Conservation (phyloP, 805 yeast genomes). For the Suhomyces emberorum region DNA sequence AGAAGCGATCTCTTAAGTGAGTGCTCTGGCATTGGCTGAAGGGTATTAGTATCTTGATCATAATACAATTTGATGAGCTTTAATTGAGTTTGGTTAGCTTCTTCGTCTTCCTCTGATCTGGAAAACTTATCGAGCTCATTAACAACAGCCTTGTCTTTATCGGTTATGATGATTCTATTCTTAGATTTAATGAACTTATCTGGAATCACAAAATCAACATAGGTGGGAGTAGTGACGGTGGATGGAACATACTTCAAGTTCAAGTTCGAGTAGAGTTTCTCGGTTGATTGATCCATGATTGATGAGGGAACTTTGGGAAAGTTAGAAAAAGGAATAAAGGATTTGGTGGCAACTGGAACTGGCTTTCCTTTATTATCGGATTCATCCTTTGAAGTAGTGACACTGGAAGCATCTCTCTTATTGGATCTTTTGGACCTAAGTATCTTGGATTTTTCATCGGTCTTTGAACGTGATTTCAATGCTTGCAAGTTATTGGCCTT, state of each 20-base stretch:
- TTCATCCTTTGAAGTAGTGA: slow-evolving; percentile 1
- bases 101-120: slow-evolving; percentile 21
- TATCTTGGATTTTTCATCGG: background rate
- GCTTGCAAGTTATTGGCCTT: too few species aligned
- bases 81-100: slow-evolving; percentile 20
- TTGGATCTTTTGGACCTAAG: slow-evolving; percentile 1
- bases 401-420: background rate
- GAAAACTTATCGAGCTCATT: slow-evolving; percentile 23
- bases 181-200: slow-evolving; percentile 21
- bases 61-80: slow-evolving; percentile 24
- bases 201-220: slow-evolving; percentile 26
- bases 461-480: background rate
- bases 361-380: background rate
- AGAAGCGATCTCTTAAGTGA: slow-evolving; percentile 37
- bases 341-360: slow-evolving; percentile 1
- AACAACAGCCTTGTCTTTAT: slow-evolving; percentile 23
- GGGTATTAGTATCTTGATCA: slow-evolving; percentile 25
- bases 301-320: slow-evolving; percentile 31
- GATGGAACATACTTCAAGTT: background rate
- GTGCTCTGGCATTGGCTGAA: slow-evolving; percentile 32
- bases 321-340: slow-evolving; percentile 26
- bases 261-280: slow-evolving; percentile 16
- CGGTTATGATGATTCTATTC: slow-evolving; percentile 17
- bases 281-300: slow-evolving; percentile 13
- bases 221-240: background rate